Evolutionary conservation across 2,329 filamentous ascomycete genomes (phyloP), one percentile per base, ranked within the genome.

Genomic region (Xylariales sp.): DNA sequence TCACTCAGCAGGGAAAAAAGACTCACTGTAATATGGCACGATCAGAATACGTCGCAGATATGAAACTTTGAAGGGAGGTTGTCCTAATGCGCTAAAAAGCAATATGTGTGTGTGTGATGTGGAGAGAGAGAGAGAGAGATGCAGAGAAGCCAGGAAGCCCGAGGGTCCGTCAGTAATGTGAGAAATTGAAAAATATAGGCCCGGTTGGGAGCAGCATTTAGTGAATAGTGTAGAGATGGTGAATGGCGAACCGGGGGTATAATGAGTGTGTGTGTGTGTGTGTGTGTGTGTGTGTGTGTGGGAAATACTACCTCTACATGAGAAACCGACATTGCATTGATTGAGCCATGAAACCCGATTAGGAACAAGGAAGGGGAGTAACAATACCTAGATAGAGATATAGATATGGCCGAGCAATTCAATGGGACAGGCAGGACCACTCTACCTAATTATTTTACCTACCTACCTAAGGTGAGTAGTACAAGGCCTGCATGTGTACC

Each of bases 271-370:
- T 48, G 46, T 36, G 45, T 14, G 32, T 7, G 45, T 28, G 59
- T 63, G 52, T 2, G 28, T 46, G 41, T 36, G 32, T 14, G 46
- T 7, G 34, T 28, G 59, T 56, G 43, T 36, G 39, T 48, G 46
- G 43, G 12, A 48, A 30, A 43, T 16, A 32, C 34, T 3, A 45
- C 36, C 61, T 30, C 34, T 3, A 45, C 36, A 53, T 30, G 16
- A 41, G 39, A 53, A 16, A 45, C 23, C 46, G 52, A 30, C 53
- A 54, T 39, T 49, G 32, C 34, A 5, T 49, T 36, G 9, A 54
- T 41, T 60, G 49, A 65, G 32, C 62, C 52, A 61, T 14, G 50
- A 45, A 52, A 28, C 57, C 45, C 45, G 53, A 62, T 62, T 65
- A 46, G 64, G 57, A 52, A 61, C 43, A 56, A 34, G 23, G 23